These are phyloP conservation scores for Suaeda aralocaspica DNA, from an alignment of 148 eudicot species.

Conservation along the genomic window DNA sequence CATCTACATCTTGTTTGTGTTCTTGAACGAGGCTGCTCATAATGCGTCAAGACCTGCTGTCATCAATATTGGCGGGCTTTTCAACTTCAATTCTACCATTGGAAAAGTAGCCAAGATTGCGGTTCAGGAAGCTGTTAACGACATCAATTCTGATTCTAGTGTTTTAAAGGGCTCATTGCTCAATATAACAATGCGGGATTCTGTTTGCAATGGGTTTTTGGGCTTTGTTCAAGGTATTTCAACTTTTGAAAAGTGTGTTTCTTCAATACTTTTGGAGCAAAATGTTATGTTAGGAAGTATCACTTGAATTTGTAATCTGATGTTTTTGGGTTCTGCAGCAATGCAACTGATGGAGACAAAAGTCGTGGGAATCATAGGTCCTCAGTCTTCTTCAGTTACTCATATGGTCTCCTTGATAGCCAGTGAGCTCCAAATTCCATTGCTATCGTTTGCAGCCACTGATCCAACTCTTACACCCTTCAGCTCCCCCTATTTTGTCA, in stretches of 20 bases:
- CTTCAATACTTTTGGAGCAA: conserved; percentile 11
- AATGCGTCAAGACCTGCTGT: conserved; percentile 58
- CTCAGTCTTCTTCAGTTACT: conserved; percentile 87
- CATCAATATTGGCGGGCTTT: conserved; percentile 81
- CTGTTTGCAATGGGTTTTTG: conserved; percentile 82
- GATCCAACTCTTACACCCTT: conserved; percentile 78
- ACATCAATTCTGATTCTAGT: conserved; percentile 64
- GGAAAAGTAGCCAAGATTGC: conserved; percentile 91
- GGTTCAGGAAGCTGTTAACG: conserved; percentile 75
- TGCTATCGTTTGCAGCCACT: conserved; percentile 83
- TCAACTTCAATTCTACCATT: conserved; percentile 74
- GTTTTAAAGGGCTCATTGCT: conserved; percentile 60
- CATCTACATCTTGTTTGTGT: conserved; percentile 29
- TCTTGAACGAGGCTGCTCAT: conserved; percentile 37
- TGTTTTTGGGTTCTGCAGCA: conserved; percentile 45
- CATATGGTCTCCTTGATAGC: conserved; percentile 55
- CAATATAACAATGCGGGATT: conserved; percentile 38
- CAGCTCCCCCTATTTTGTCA: conserved; percentile 70
- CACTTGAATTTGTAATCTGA: conserved; percentile 14
- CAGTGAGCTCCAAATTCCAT: conserved; percentile 72
- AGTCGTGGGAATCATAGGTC: conserved; percentile 80
- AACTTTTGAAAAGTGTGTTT: conserved; percentile 5
- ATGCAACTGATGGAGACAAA: conserved; percentile 73
- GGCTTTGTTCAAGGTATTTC: conserved; percentile 84
- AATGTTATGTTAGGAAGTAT: conserved; percentile 10